Evolutionary conservation across 768 basidiomycete species (phyloP).

Genomic region (Peribolospora baueri): DNA sequence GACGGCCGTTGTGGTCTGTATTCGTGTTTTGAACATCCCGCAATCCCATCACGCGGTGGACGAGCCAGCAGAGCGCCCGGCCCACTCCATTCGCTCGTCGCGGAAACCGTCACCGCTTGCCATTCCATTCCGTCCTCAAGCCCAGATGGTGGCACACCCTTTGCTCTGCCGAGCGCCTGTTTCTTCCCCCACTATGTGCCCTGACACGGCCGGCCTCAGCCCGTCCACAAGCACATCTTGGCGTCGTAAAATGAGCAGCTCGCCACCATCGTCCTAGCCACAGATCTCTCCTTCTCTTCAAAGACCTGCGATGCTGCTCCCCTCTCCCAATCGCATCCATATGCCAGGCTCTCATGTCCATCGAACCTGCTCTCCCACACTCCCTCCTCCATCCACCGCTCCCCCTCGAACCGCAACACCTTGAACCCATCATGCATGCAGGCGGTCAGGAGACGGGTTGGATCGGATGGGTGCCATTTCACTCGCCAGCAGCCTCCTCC

Average conservation of each 20-base stretch:
- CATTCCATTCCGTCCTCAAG: too few relatives aligned
- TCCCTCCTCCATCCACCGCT: slow-evolving; percentile 13
- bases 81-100: too few relatives aligned
- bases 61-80: too few relatives aligned
- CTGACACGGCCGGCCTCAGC: too few relatives aligned
- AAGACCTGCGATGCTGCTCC: slow-evolving; percentile 18
- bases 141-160: too few relatives aligned
- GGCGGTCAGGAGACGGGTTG: slow-evolving; percentile 57
- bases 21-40: too few relatives aligned
- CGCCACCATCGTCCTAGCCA: slow-evolving; percentile 28
- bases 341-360: slow-evolving; percentile 57
- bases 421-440: slow-evolving; percentile 98
- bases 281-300: slow-evolving; percentile 18
- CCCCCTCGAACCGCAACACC: slow-evolving; percentile 31
- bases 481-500: slow-evolving; percentile 90
- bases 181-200: too few relatives aligned
- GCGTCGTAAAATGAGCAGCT: slow-evolving; percentile 96
- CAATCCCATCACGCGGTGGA: too few relatives aligned
- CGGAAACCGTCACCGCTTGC: too few relatives aligned
- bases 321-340: slow-evolving; percentile 69
- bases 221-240: slow-evolving; percentile 45
- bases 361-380: slow-evolving; percentile 36
- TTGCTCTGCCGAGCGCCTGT: too few relatives aligned
- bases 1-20: too few relatives aligned
- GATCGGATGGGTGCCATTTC: slow-evolving; percentile 67